Evolutionary conservation across 208 protist species (phyloP), one percentile per base, ranked within the genome.

Genomic region (Trypanosoma avium): DNA sequence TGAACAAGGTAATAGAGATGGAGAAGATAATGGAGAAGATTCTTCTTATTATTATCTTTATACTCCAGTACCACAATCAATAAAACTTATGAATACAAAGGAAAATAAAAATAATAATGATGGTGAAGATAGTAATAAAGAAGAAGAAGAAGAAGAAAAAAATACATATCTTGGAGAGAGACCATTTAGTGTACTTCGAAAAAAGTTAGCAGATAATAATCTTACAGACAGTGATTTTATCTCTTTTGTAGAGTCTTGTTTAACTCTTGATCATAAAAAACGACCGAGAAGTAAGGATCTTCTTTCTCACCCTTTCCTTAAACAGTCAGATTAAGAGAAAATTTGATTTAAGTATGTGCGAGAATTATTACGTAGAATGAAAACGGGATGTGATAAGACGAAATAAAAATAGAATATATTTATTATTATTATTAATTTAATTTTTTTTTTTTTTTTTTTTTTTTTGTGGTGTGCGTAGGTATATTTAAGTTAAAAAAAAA

Each of bases 301-400:
- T 52, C 74, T 97, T 19, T 54, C 64, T 0, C 94, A 97, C 54
- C 92, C 92, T 0, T 97, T 95, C 66, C 79, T 97, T 38, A 73
- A 73, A 4, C 43, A 62, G 4, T 46, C 33, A 4, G 54, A 58
- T 40, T 72, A 38, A 35, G 40, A 58, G 29, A 30, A 29, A 17
- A 35, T 58, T 57, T 52, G 32, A 59, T 47, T 47, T 53, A 49
- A n/a, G 22, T 22, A 19, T 54, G 19, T n/a, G 38, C 19, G 26
- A 19, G 45, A 21, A 19, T 4, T 13, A 26, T 15, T 22, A 8
- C 36, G 7, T 15, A 52, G 29, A 30, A 52, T 32, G 0, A 52
- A 3, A 52, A 15, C 12, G 30, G 15, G 6, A 52, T 32, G 7
- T 4, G 17, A 52, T 17, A 15, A 30, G 19, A 72, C 13, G 48